Conservation (phyloP, 257 asterid genomes). For the Penstemon barbatus region DNA sequence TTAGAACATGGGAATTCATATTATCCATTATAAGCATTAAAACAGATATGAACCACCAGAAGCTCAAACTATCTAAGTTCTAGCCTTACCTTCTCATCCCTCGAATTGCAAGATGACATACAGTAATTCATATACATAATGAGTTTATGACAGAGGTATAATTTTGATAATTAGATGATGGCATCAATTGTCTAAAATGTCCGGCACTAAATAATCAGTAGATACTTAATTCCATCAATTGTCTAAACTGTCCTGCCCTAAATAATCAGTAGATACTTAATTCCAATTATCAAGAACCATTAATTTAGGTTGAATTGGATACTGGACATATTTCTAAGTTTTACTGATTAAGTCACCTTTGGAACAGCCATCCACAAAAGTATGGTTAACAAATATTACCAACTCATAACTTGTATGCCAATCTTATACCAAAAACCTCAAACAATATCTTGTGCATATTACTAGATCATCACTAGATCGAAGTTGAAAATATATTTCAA, state of each 20-base stretch:
- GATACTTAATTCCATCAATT: background rate
- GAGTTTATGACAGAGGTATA: background rate
- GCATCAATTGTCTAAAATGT: background rate
- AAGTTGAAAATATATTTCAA: too few relatives aligned
- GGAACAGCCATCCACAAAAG: background rate
- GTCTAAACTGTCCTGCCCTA: background rate
- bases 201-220: background rate
- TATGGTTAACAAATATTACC: background rate
- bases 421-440: too few relatives aligned
- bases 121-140: background rate
- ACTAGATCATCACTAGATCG: background rate
- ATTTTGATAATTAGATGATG: background rate
- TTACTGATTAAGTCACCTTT: background rate
- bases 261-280: background rate
- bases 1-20: background rate
- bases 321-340: background rate
- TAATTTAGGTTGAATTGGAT: too few relatives aligned
- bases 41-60: background rate
- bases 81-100: background rate
- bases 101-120: background rate
- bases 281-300: background rate
- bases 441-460: background rate
- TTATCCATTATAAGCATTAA: background rate
- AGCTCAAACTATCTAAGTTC: background rate
- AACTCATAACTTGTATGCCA: too few relatives aligned